phyloP scores from a whole-genome alignment of 257 asterid genomes.

The Capsicum baccatum region DNA sequence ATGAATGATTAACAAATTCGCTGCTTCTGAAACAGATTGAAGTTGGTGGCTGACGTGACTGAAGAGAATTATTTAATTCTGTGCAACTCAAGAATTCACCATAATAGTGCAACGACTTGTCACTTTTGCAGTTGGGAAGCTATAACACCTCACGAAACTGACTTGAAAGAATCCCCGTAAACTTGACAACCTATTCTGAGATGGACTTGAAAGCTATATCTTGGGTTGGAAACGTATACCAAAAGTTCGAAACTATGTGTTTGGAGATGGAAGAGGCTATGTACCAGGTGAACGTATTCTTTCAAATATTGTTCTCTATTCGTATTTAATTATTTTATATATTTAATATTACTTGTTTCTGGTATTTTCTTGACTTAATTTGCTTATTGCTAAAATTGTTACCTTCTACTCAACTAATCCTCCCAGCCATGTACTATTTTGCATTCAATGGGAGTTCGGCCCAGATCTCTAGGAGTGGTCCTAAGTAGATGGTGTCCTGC shows the following conservation, averaged over 20 bases:
- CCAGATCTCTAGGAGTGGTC: neutral
- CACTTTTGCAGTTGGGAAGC: conserved; percentile 37
- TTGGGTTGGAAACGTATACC: conserved; percentile 78
- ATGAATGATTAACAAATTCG: neutral
- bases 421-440: neutral
- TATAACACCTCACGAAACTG: conserved; percentile 24
- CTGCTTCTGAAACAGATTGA: neutral
- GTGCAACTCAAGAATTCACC: neutral
- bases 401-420: neutral
- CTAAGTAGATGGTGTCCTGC: neutral
- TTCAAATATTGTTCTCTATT: neutral
- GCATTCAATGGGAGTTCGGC: neutral
- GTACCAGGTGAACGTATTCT: conserved; percentile 58
- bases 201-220: conserved; percentile 78
- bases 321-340: neutral
- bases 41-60: neutral
- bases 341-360: neutral
- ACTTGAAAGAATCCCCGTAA: conserved; percentile 15
- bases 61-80: neutral
- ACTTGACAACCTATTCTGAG: conserved; percentile 28
- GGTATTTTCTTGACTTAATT: conserved; percentile 10
- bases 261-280: conserved; percentile 81
- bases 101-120: neutral
- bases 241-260: conserved; percentile 81
- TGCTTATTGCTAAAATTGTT: conserved; percentile 2